Evolutionary conservation across 768 basidiomycete genomes (phyloP).

Genomic region (Rhodotorula paludigena): DNA sequence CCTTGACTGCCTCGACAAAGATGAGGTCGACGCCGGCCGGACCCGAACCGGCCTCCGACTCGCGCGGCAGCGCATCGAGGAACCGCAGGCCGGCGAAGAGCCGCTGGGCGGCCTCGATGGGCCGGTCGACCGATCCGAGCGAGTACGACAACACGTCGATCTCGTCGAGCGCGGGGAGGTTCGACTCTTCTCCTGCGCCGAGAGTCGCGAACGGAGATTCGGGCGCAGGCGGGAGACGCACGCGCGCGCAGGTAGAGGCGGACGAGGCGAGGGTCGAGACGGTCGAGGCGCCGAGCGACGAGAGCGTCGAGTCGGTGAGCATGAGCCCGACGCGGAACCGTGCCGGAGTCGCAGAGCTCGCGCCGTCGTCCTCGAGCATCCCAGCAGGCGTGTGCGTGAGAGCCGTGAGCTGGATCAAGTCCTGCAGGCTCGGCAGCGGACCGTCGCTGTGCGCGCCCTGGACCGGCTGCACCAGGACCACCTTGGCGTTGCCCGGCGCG

Average conservation of each 20-base stretch:
- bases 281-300: background rate
- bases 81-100: constrained; percentile 82
- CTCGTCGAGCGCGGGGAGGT: constrained; percentile 13
- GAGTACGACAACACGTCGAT: constrained; percentile 36
- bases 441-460: background rate
- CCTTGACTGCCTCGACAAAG: constrained; percentile 73
- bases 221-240: background rate
- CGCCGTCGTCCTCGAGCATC: background rate
- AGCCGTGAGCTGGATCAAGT: constrained; percentile 22
- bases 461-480: constrained; percentile 58
- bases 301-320: constrained; percentile 58
- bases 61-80: constrained; percentile 54
- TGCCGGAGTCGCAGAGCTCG: background rate
- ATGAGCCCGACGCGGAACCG: constrained; percentile 62
- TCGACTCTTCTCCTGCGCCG: constrained; percentile 12
- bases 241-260: background rate
- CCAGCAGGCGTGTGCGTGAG: constrained; percentile 7
- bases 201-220: constrained; percentile 35
- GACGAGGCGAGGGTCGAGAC: background rate
- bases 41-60: no score
- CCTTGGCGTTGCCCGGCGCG: constrained; percentile 73
- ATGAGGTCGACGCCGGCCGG: constrained; percentile 80
- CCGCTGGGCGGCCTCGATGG: constrained; percentile 66
- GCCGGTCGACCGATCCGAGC: constrained; percentile 45
- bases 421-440: constrained; percentile 24